phyloP scores from a whole-genome alignment of 306 rosid genomes.

The Styphnolobium japonicum region DNA sequence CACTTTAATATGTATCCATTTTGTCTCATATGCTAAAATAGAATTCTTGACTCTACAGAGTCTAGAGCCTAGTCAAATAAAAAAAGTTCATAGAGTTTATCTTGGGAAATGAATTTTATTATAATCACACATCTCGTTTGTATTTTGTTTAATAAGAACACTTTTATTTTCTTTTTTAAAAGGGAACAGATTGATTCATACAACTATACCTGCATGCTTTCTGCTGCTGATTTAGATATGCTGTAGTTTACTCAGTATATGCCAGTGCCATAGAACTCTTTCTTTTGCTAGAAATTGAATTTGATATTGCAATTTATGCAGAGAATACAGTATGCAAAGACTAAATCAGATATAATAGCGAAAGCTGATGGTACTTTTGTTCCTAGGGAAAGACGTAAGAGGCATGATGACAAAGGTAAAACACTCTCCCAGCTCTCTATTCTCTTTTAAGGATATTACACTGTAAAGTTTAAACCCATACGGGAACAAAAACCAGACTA shows the following conservation, averaged over 20 bases:
- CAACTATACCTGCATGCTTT: neutral
- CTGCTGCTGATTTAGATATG: constrained; percentile 5
- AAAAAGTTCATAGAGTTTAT: neutral
- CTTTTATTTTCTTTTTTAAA: neutral
- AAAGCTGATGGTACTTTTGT: constrained; percentile 89
- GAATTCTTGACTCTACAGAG: neutral
- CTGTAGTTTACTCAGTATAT: constrained; percentile 1
- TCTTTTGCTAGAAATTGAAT: constrained; percentile 22
- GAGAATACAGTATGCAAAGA: constrained; percentile 92
- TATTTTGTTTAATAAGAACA: neutral
- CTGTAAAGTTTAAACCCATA: neutral
- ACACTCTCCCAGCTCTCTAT: neutral
- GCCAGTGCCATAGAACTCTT: neutral
- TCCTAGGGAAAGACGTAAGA: constrained; percentile 82
- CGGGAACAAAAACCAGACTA: neutral
- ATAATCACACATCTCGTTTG: neutral
- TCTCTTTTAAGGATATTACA: neutral
- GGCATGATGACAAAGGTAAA: constrained; percentile 84
- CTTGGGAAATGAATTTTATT: neutral
- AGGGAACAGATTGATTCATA: neutral
- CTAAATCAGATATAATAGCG: constrained; percentile 79
- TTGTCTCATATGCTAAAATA: neutral
- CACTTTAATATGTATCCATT: neutral
- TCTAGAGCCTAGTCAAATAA: neutral
- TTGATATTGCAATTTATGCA: constrained; percentile 28